Evolutionary conservation across 306 rosid genomes (phyloP), one percentile per base, ranked within the genome.

Genomic region (Vigna trinervia): DNA sequence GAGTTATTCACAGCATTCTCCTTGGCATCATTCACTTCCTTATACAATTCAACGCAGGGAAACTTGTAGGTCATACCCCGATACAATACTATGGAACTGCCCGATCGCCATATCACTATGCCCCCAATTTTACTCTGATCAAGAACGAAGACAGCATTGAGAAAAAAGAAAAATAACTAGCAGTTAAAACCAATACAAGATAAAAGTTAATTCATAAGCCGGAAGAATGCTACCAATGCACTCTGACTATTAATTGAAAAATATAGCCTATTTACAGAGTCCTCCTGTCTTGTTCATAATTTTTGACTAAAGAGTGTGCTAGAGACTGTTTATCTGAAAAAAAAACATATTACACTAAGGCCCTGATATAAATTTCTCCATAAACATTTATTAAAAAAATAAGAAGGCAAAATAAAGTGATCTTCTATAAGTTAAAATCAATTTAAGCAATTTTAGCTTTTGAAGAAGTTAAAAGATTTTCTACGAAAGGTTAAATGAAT

Each of bases 61-160:
- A 94, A 88, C 75, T 90, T 89, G 87, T 94, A 94, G 46, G 86
- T 66, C 86, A 85, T 80, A 83, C 96, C 97, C 85, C 98, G 90
- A 78, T 89, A 94, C 68, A 94, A 64, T 82, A 94, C 97, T 61
- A 92, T 75, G 39, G 91, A 87, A 78, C 97, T 86, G 48, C 98
- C 98, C 0, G 97, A 94, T 82, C 98, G 90, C 96, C 97, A 92
- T 65, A 94, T 87, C 74, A 94, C 94, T 79, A 90, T 80, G 54
- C 98, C 97, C 77, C 98, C 93, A 32, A 93, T 90, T 88, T 81
- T 94, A 77, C 79, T 88, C 98, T 94, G 83, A 80, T 69, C 51
- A 72, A 73, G 78, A 68, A 43, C 14, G 43, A 80, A 77, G 34
- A 71, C 43, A 78, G 65, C 22, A 23, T 57, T 8, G 77, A 58